Conservation (phyloP, 495 filamentous ascomycete species). For the Podospora pseudopauciseta region DNA sequence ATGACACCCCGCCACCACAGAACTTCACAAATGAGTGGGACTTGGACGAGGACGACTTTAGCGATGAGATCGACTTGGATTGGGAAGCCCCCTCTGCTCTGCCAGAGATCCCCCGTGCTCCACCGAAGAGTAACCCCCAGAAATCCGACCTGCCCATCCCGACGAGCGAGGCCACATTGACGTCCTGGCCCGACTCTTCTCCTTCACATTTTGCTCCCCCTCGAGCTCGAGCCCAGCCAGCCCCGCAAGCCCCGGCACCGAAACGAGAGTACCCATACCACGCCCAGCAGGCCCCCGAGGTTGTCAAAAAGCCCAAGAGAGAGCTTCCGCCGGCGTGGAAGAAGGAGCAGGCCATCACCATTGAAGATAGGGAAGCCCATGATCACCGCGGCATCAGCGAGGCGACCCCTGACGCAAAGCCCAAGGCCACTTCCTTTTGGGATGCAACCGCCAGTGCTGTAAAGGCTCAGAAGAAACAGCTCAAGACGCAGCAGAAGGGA, state of each 20-base stretch:
- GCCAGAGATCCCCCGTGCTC: conserved; percentile 32
- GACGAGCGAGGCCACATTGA: conserved; percentile 20
- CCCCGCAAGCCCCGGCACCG: conserved; percentile 3
- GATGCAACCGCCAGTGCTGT: conserved; percentile 76
- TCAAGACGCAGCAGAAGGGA: conserved; percentile 57
- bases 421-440: conserved; percentile 55
- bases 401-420: conserved; percentile 36
- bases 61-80: conserved; percentile 65
- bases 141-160: conserved; percentile 14
- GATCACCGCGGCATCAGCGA: conserved; percentile 12
- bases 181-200: conserved; percentile 35
- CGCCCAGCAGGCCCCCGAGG: conserved; percentile 19
- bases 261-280: conserved; percentile 37
- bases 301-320: conserved; percentile 33
- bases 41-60: conserved; percentile 64
- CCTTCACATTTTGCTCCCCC: conserved; percentile 29
- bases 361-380: neutral
- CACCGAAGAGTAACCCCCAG: conserved; percentile 3
- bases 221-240: conserved; percentile 4
- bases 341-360: neutral
- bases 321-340: conserved; percentile 28
- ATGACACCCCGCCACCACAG: conserved; percentile 9
- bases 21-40: conserved; percentile 32
- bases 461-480: conserved; percentile 75
- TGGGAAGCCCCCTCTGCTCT: conserved; percentile 48